Evolutionary conservation across 768 basidiomycete species (phyloP), one percentile per base, ranked within the genome.

Genomic region (Phylloporus scabripes): DNA sequence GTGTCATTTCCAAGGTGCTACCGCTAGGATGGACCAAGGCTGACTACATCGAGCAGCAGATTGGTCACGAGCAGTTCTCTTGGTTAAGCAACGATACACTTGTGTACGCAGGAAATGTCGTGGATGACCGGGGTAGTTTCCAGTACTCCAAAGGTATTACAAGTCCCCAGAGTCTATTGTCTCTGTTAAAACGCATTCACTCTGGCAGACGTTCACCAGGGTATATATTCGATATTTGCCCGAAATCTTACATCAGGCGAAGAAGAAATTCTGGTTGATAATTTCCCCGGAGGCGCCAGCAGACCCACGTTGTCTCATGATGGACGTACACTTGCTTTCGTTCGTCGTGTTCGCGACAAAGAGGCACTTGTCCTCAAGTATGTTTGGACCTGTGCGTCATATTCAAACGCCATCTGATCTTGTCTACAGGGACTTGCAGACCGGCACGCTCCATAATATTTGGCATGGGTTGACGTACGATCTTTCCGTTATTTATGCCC

Each of bases 391-490:
- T 42, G 3, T 10, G 31, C n/a, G 1, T 15, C n/a, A 6, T 12
- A 2, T 42, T 21, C 12, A 37, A 41, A 3, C 20, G 11, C 18
- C 0, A 26, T 50, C 50, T 61, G 10, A 46, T 40, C 33, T 31
- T 18, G 28, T 45, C 49, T 23, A 36, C 49, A 87, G 85, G 60
- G 86, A 87, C 58, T 68, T 88, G 17, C 60, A 70, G 33, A 83
- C 82, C 0, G 86, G 85, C 15, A 82, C 82, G 2, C 67, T 84
- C 33, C 77, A 76, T 55, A 66, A 87, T 58, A 63, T 81, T 15
- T 87, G 82, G 82, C 67, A 85, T 47, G 85, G 83, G 0, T 70
- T 88, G 28, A 82, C 75, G 2, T 86, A 85, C 57, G 85, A 88
- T 60, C 70, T 82, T n/a, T 72, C 72, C 18, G 61, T 63, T 9